Base-by-base conservation (phyloP, 2,329 filamentous ascomycete genomes). In the Colletotrichum liriopes region DNA sequence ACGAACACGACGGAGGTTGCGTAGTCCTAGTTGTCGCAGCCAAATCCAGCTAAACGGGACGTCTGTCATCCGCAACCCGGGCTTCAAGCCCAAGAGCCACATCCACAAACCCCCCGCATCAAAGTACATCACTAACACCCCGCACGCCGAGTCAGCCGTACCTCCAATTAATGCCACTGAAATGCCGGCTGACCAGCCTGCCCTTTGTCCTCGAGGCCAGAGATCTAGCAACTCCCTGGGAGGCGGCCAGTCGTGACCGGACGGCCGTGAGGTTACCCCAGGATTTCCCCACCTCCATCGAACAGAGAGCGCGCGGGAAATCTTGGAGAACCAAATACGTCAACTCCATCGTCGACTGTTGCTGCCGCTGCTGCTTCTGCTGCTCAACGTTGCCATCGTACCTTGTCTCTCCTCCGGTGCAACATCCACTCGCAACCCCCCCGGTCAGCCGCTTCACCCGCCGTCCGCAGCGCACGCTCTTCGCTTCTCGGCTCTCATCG, bases 231-330 rank as follows among this genome's bases (percentile, higher is more conserved):
- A 63, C 29, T 51, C 59, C 52, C 52, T 45, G 47, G 56, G 58
- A 68, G 32, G 23, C 55, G 47, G 39, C 56, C 56, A 32, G 58
- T 47, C 45, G 68, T 41, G 55, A 47, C 49, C 65, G 26, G 55
- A 32, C 35, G 56, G 37, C 56, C 23, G 47, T 54, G 59, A 68
- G 65, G 18, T 51, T 72, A 72, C 65, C 70, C 70, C 70, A 65
- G 65, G 70, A 72, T 72, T 72, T 70, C 60, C 70, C 70, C 70
- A 69, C 59, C 65, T 69, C 52, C 45, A 35, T 45, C n/a, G 35
- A 64, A 2, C 39, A 32, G 45, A 52, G 20, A 58, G 55, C 45
- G 62, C 54, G 43, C 41, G 64, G 43, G 68, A 63, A 64, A 47
- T 58, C 59, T 61, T 65, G 59, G 65, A 65, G 65, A 72, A 59